These are phyloP conservation scores for Saccharum spontaneum DNA, from an alignment of 176 grass and related monocot genomes.

Conservation along the genomic window DNA sequence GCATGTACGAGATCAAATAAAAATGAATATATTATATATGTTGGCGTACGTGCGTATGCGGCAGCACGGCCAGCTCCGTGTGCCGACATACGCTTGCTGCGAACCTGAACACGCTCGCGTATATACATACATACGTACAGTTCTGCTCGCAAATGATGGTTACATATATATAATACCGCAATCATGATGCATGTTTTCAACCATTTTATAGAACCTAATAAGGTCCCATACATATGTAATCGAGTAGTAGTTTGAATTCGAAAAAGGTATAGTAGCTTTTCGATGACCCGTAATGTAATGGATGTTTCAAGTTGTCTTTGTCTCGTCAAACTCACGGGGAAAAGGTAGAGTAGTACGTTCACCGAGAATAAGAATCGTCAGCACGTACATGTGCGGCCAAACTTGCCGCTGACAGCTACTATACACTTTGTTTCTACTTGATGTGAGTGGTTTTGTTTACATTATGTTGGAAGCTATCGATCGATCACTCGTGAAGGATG, in stretches of 20 bases:
- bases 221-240: neutral
- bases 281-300: neutral
- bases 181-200: neutral
- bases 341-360: neutral
- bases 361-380: neutral
- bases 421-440: neutral
- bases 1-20: too few species aligned
- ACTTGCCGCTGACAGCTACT: neutral
- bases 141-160: neutral
- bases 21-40: too few species aligned
- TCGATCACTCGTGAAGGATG: neutral
- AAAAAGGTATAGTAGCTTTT: neutral
- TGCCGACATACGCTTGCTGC: too few species aligned
- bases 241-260: neutral
- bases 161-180: neutral
- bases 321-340: neutral
- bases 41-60: too few species aligned
- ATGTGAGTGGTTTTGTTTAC: neutral
- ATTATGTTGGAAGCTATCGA: neutral
- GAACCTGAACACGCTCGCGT: too few species aligned
- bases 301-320: neutral
- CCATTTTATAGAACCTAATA: neutral
- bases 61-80: too few species aligned
- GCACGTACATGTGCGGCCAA: neutral
- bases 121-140: neutral